These are phyloP conservation scores for Coemansia guatemalensis DNA, from an alignment of 192 early-diverging fungal species.

Conservation along the genomic window DNA sequence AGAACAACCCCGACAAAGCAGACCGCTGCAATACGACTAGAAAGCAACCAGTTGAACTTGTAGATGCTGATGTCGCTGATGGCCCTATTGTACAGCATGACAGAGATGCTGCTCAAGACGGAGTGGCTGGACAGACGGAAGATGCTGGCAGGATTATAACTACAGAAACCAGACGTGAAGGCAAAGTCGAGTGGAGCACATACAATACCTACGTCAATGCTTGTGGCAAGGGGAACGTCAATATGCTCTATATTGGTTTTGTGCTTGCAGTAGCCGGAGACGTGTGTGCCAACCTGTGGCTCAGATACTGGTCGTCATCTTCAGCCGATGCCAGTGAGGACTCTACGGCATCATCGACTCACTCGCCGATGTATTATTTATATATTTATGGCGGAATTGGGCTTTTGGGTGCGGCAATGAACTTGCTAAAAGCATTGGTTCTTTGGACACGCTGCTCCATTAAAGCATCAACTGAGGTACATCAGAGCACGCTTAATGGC, in stretches of 20 bases:
- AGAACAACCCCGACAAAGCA: slow-evolving; percentile 22
- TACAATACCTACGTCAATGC: slow-evolving; percentile 81
- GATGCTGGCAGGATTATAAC: slow-evolving; percentile 51
- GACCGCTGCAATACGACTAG: slow-evolving; percentile 18
- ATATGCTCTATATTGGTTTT: slow-evolving; percentile 59
- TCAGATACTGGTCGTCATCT: slow-evolving; percentile 68
- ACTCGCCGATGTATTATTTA: slow-evolving; percentile 64
- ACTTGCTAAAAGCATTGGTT: slow-evolving; percentile 71
- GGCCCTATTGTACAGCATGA: background rate
- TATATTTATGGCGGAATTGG: slow-evolving; percentile 79
- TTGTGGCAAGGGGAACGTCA: slow-evolving; percentile 60
- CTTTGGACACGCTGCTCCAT: slow-evolving; percentile 85
- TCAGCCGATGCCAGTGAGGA: slow-evolving; percentile 20
- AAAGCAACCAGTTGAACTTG: slow-evolving; percentile 39
- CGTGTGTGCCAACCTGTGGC: slow-evolving; percentile 62
- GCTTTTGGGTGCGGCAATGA: slow-evolving; percentile 62
- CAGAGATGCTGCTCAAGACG: background rate
- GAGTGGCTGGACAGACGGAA: slow-evolving; percentile 27
- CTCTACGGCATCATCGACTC: background rate
- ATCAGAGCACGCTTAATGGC: slow-evolving; percentile 63
- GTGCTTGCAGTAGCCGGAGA: slow-evolving; percentile 55
- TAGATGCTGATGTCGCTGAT: slow-evolving; percentile 38
- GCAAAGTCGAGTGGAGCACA: slow-evolving; percentile 74
- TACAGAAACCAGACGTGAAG: slow-evolving; percentile 78
- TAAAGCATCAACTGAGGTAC: slow-evolving; percentile 57